Conservation (phyloP, 768 basidiomycete species). For the Amylocystis lapponica region DNA sequence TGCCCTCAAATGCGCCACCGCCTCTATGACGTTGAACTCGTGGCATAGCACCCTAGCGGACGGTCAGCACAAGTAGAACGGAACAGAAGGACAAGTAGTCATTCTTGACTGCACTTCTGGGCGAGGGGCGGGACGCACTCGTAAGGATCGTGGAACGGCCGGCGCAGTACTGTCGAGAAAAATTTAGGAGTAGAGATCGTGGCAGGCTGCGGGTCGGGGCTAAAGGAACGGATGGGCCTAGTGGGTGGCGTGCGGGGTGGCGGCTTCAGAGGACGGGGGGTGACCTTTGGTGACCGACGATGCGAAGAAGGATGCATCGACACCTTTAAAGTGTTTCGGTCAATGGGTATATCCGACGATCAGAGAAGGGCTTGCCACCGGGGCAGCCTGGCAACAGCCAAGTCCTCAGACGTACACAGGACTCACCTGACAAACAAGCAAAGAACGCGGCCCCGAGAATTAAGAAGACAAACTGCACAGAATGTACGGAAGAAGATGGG, state of each 20-base stretch:
- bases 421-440: too few species aligned
- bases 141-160: conserved; percentile 9
- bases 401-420: too few species aligned
- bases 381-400: too few species aligned
- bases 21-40: conserved; percentile 29
- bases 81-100: background rate
- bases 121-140: conserved; percentile 5
- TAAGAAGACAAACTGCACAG: too few species aligned
- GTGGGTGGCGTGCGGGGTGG: conserved; percentile 2
- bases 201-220: too few species aligned
- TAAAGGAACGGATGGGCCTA: background rate
- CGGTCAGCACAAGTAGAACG: background rate
- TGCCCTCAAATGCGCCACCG: conserved; percentile 12
- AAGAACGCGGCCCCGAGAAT: too few species aligned
- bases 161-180: background rate
- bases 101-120: too few species aligned
- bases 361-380: too few species aligned
- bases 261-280: conserved; percentile 2
- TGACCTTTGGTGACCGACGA: conserved; percentile 1
- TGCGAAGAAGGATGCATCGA: background rate
- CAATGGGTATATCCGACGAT: background rate
- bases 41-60: conserved; percentile 27
- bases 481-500: too few species aligned
- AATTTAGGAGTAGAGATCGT: background rate
- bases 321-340: background rate